Base-by-base conservation (phyloP, 2,329 filamentous ascomycete genomes). In the Fusarium tricinctum region DNA sequence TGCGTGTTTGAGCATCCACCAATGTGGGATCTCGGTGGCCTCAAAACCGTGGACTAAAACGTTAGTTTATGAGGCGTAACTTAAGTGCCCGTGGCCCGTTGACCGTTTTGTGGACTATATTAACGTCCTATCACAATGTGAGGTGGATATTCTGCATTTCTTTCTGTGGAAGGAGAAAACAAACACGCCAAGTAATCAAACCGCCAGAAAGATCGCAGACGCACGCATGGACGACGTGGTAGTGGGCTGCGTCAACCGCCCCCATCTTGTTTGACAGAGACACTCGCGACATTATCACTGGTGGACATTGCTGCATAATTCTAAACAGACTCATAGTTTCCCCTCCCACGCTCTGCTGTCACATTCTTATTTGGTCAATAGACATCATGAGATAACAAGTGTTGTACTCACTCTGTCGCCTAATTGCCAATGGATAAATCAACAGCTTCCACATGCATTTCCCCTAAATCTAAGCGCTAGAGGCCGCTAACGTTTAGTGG, bases 401-500 rank as follows among this genome's bases (percentile, higher is more conserved):
- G 28, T 39, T 63, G 42, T 30, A 40, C 42, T 50, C 42, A 51
- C 39, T 47, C 28, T 40, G 42, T 49, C 38, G 32, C 40, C 22
- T 49, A 42, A 28, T 57, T 57, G 40, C 43, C 49, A 48, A 52
- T 69, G 39, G 50, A 33, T 58, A 60, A 65, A 58, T 52, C 57
- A 55, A 47, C 67, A 69, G 54, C 66, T 60, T 44, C 46, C 44
- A 53, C 40, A 55, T 51, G 42, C 40, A 42, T 44, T 32, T 52
- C 47, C 30, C 30, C 38, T 30, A 58, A 49, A 48, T 63, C 50
- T 44, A 57, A 45, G 63, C 63, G 66, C 66, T 69, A 67, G 35
- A 17, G 12, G 48, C 62, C 60, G 54, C 65, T 69, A 66, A 43
- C 17, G n/a, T 66, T 62, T 69, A 68, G 66, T 66, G 66, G 66